Conservation (phyloP, 78 protist genomes). For the Fonticula alba region DNA sequence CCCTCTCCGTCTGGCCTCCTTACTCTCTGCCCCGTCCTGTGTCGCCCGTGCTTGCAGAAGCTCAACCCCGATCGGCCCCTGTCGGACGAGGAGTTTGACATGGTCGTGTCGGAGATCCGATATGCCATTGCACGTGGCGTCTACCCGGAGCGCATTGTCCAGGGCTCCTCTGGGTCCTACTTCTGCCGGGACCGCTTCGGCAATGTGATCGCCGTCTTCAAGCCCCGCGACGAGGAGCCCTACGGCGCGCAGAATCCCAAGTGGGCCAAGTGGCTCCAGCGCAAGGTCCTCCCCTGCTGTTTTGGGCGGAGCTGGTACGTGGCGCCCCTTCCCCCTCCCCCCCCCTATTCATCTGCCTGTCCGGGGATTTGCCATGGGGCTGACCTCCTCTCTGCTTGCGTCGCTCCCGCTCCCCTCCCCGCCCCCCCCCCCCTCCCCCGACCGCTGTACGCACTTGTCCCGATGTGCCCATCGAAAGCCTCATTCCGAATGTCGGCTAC, state of each 20-base stretch:
- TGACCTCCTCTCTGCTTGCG: background rate
- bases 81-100: no score
- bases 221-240: conserved; percentile 24
- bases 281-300: conserved; percentile 6
- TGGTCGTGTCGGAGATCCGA: no score
- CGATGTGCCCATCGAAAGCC: background rate
- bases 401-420: background rate
- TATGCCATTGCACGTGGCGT: conserved; percentile 12
- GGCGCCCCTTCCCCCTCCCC: no score
- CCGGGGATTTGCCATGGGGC: conserved; percentile 15
- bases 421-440: background rate
- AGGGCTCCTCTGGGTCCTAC: conserved; percentile 20
- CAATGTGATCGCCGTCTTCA: conserved; percentile 15
- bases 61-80: no score
- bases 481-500: conserved; percentile 13
- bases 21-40: no score
- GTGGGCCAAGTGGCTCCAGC: conserved; percentile 32
- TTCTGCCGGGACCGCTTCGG: background rate
- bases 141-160: conserved; percentile 4
- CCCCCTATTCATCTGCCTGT: no score
- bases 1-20: no score
- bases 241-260: conserved; percentile 20
- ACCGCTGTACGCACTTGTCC: background rate
- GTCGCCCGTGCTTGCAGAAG: no score
- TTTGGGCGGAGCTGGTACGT: conserved; percentile 21